These are phyloP conservation scores for Eutrema yunnanense DNA, from an alignment of 345 rosid species.

Conservation along the genomic window DNA sequence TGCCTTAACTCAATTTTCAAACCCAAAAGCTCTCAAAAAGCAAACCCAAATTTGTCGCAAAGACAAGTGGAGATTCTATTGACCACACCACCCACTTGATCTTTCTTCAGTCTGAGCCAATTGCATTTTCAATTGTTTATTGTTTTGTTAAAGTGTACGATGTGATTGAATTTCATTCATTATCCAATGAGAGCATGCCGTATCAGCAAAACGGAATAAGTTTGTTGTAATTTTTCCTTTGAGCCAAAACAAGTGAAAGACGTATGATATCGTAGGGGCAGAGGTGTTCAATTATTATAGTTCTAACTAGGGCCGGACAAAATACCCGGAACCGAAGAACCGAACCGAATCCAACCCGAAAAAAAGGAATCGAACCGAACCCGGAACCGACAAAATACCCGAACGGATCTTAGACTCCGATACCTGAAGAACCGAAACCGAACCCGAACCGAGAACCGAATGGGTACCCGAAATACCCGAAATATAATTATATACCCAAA, in stretches of 20 bases:
- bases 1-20: slow-evolving; percentile 24
- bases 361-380: no score
- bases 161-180: slow-evolving; percentile 16
- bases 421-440: no score
- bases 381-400: no score
- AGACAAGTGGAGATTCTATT: slow-evolving; percentile 34
- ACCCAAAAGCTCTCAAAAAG: slow-evolving; percentile 27
- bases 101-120: slow-evolving; percentile 4
- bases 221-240: slow-evolving; percentile 19
- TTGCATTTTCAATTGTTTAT: background rate
- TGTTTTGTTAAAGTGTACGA: slow-evolving; percentile 25
- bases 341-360: no score
- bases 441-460: no score
- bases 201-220: slow-evolving; percentile 24
- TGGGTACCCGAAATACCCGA: no score
- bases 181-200: slow-evolving; percentile 22
- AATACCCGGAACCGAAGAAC: no score
- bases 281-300: slow-evolving; percentile 5
- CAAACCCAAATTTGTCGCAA: slow-evolving; percentile 14
- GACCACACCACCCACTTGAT: slow-evolving; percentile 31
- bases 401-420: no score
- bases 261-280: slow-evolving; percentile 1
- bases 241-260: slow-evolving; percentile 15
- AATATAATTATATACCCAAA: no score
- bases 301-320: no score